Base-by-base conservation (phyloP, 805 yeast species). In the Candida easanensis region DNA sequence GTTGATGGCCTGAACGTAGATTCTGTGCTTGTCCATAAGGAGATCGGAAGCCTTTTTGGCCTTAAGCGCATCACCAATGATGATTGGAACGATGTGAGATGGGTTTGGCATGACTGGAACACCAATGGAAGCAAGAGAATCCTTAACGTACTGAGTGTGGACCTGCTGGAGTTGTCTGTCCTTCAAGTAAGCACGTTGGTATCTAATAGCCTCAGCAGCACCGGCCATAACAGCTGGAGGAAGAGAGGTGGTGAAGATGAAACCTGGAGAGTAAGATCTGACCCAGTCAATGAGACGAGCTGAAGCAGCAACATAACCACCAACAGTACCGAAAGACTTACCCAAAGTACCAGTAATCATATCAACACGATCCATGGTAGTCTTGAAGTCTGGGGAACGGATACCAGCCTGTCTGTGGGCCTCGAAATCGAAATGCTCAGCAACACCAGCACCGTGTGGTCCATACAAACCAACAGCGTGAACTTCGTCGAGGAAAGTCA, bases 221-320 rank as follows among this genome's bases (percentile, higher is more conserved):
- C 97, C 98, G 13, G 97, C 93, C 98, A 93, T 89, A 45, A 87
- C 80, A 14, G 96, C 82, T n/a, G 99, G 99, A 37, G 99, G 99
- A 52, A 93, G 77, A 31, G 96, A 74, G 14, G 99, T 93, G 48
- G 99, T 93, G 69, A 93, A 93, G 57, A 93, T 93, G 65, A 93
- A 93, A 16, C 99, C 99, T 33, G 98, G 97, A 26, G 98, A 93
- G 59, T 79, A 88, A 2, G 97, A 88, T 68, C 99, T 82, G 55
- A 93, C 72, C 97, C 97, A 91, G 69, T 93, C 99, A 54, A 90
- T 78, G 64, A 91, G 74, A 50, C 74, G 76, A 38, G 82, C 77
- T 32, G 84, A 82, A 28, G 93, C 98, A 42, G 99, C 97, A 52
- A 93, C 84, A 63, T 93, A 93, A 47, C 99, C 99, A 60, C 99